phyloP scores from a whole-genome alignment of 225 moss, liverwort and hornwort genomes.

The Thuidium tamariscinum region DNA sequence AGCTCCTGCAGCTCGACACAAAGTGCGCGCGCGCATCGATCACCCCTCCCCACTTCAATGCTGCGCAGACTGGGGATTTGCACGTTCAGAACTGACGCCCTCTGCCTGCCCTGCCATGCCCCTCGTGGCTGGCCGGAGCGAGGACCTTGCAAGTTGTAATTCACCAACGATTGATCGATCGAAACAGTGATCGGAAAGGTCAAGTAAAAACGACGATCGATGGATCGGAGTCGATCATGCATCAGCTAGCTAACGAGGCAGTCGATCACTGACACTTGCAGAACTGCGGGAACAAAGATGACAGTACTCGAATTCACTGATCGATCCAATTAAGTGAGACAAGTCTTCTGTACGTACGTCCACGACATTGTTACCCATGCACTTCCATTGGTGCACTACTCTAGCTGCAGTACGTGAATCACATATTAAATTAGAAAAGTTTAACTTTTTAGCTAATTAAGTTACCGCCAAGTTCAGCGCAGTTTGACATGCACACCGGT shows the following conservation, averaged over 20 bases:
- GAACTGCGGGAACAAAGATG: neutral
- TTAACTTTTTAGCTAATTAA: neutral
- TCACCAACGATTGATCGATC: neutral
- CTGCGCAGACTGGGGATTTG: neutral
- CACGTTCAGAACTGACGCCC: neutral
- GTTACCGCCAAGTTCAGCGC: neutral
- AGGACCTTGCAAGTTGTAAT: neutral
- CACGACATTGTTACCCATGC: neutral
- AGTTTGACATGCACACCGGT: too few relatives aligned
- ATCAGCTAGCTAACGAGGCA: neutral
- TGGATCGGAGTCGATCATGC: neutral
- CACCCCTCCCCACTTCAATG: neutral
- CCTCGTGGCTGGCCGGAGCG: neutral
- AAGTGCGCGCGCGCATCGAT: neutral
- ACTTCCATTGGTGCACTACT: neutral
- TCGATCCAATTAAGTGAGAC: neutral
- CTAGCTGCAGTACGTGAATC: neutral
- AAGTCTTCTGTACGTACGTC: neutral
- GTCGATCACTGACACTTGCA: neutral
- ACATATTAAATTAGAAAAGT: neutral
- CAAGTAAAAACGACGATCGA: neutral
- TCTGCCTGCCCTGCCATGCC: neutral
- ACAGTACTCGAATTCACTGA: neutral
- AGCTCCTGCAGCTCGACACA: neutral
- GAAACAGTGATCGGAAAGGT: neutral